Base-by-base conservation (phyloP, 2,329 filamentous ascomycete species). In the Scedosporium apiospermum region DNA sequence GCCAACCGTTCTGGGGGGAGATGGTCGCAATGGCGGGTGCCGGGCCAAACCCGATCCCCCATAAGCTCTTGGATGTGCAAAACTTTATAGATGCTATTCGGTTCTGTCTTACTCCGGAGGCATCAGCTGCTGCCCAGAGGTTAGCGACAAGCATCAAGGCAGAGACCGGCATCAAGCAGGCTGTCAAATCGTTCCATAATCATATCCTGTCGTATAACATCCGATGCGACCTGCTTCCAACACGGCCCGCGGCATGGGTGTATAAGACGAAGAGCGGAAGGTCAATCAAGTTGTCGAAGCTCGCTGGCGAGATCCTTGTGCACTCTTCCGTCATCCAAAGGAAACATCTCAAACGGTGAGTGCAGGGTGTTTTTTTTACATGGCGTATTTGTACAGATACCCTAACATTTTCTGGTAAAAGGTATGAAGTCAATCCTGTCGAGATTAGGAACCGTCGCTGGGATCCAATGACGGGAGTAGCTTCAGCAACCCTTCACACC, bases 1-100 rank as follows among this genome's bases (percentile, higher is more conserved):
- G 57, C 69, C 89, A 92, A 71, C 82, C 87, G 58, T 92, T 92
- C 70, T 92, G 89, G 89, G 89, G 88, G 2, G 78, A 79, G 18
- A 89, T 89, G 84, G 80, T 91, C 1, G 80, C 79, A 4, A 82
- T 79, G 41, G 80, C 85, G 1, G 81, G 82, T 27, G 88, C 87
- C 0, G 89, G 89, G 0, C 86, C 88, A 0, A 75, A 82, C 51
- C 82, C 87, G 1, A 80, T 90, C 7, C 88, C 88, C 0, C 89
- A 90, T 74, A 90, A 90, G 73, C 74, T 80, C 9, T 72, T 92
- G 1, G 84, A 78, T 1, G 80, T 78, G 0, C 85, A 90, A 64
- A 84, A 82, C 53, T 73, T 91, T 1, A 85, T 85, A 0, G 84
- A 88, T n/a, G 88, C 87, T 0, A 91, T 91, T 72, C 82, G 82